Evolutionary conservation across 306 rosid species (phyloP), one percentile per base, ranked within the genome.

Genomic region (Fagus sylvatica): DNA sequence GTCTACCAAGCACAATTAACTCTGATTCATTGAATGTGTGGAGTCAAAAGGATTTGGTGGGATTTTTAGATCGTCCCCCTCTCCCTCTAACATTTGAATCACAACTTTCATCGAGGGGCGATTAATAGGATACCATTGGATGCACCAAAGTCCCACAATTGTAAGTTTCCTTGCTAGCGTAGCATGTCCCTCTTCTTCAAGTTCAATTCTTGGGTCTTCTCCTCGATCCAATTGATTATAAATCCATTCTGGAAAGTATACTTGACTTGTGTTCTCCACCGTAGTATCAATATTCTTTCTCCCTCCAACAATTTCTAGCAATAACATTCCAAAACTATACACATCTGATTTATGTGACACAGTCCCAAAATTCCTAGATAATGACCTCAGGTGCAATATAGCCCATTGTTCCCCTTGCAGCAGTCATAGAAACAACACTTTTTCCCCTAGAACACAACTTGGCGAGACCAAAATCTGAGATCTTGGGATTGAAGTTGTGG

Each of bases 281-380:
- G 28, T 7, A 22, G 75, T 53, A 78, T 80, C 71, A 3, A 66
- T 7, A 36, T 61, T 81, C 59, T 66, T 85, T 51, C 81, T 85
- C 51, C 76, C 71, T 4, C 78, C 3, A 0, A 80, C 73, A 69
- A 85, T 85, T 49, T 85, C 85, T 74, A 85, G 46, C 1, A 80
- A 19, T 15, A 84, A 46, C 80, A 80, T 84, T n/a, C 87, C 84
- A 72, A 84, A 84, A 33, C 87, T 84, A 40, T 84, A 84, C 0
- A 84, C 84, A 60, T 84, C 87, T 0, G 79, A 78, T 60, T 79
- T 84, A 46, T 84, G 60, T 0, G 84, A 84, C 7, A 76, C 36
- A 2, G 61, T 4, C 16, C 84, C 75, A 37, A 80, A 53, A 13
- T 84, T 80, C 60, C 71, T 53, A 28, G 76, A 57, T 55, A 67